phyloP scores from a whole-genome alignment of 257 asterid species.

The Euphrasia confusa region DNA sequence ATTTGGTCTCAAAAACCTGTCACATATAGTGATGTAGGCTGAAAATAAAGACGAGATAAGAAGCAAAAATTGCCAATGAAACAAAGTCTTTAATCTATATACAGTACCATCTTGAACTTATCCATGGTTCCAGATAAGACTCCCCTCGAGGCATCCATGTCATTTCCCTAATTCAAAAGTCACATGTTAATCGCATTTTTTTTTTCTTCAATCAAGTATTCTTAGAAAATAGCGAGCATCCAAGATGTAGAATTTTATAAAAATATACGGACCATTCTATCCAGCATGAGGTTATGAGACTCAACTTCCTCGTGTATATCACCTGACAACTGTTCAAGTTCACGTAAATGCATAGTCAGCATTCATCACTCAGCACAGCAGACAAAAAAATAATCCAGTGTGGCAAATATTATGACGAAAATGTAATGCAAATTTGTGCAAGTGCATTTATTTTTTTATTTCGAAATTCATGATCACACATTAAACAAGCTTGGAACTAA shows the following conservation, averaged over 20 bases:
- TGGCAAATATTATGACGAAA: no score
- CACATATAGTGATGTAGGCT: background rate
- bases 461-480: no score
- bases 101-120: slow-evolving; percentile 70
- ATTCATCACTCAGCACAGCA: background rate
- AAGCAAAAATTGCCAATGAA: background rate
- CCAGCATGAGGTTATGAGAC: slow-evolving; percentile 70
- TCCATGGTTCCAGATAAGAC: slow-evolving; percentile 74
- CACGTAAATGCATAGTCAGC: background rate
- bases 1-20: slow-evolving; percentile 80
- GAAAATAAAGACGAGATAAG: background rate
- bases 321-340: slow-evolving; percentile 60
- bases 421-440: background rate
- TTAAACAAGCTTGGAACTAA: no score
- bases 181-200: background rate
- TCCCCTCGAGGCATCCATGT: slow-evolving; percentile 75
- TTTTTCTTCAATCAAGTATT: background rate
- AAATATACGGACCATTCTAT: slow-evolving; percentile 61
- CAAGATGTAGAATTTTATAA: slow-evolving; percentile 7
- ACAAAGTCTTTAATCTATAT: background rate
- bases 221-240: no score
- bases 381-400: slow-evolving; percentile 4
- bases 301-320: slow-evolving; percentile 95
- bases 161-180: slow-evolving; percentile 46
- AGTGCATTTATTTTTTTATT: background rate